Conservation (phyloP, 257 asterid species). For the Nicotiana tomentosiformis region DNA sequence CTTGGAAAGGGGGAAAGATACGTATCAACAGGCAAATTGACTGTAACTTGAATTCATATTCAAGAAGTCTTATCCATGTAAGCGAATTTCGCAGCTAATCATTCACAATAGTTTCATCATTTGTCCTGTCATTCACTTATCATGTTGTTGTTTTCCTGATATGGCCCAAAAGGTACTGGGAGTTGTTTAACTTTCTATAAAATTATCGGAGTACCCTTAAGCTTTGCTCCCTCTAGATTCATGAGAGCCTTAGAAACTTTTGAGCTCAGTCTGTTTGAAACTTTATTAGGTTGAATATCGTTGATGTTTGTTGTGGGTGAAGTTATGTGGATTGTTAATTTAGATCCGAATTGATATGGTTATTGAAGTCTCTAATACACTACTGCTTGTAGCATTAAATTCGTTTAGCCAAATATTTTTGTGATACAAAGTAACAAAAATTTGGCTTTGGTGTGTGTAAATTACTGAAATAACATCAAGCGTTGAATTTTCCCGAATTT, state of each 20-base stretch:
- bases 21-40: slow-evolving; percentile 40
- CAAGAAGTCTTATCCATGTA: slow-evolving; percentile 47
- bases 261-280: neutral
- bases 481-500: neutral
- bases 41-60: slow-evolving; percentile 33
- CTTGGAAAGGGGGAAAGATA: slow-evolving; percentile 67
- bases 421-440: neutral
- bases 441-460: neutral
- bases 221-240: neutral
- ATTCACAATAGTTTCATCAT: neutral
- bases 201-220: neutral
- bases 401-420: neutral
- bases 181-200: neutral
- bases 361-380: neutral
- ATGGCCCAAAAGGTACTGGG: neutral
- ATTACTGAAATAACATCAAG: neutral
- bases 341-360: neutral
- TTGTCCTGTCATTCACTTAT: neutral
- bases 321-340: neutral
- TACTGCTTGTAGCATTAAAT: neutral
- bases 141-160: neutral
- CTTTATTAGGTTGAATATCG: neutral
- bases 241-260: neutral
- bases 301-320: neutral
- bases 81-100: slow-evolving; percentile 13